Evolutionary conservation across 345 rosid genomes (phyloP).

Genomic region (Rhizophora apiculata): DNA sequence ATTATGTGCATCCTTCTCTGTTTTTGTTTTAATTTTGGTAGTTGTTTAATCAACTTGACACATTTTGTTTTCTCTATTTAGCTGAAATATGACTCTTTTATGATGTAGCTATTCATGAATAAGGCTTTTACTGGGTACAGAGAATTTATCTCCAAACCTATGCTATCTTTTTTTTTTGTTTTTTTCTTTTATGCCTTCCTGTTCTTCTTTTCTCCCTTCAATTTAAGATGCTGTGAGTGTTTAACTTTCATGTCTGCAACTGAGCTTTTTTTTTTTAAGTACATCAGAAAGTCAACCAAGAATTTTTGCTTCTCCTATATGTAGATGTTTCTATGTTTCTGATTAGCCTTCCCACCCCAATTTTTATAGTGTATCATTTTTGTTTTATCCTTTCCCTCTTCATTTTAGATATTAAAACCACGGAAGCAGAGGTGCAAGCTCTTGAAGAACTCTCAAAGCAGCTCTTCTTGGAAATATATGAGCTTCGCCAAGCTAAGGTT

Average conservation of each 20-base stretch:
- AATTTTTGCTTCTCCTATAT: too few relatives aligned
- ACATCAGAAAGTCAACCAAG: too few relatives aligned
- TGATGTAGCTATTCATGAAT: background rate
- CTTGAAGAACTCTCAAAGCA: constrained; percentile 97
- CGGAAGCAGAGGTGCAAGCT: constrained; percentile 94
- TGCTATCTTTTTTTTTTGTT: too few relatives aligned
- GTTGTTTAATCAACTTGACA: background rate
- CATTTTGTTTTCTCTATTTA: background rate
- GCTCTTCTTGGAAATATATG: constrained; percentile 92
- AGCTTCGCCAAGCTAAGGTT: constrained; percentile 98
- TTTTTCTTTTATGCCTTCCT: background rate
- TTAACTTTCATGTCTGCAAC: too few relatives aligned
- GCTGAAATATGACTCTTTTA: background rate
- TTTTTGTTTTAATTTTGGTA: background rate
- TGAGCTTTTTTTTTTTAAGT: too few relatives aligned
- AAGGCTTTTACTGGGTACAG: background rate
- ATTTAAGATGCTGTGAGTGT: too few relatives aligned
- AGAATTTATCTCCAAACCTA: background rate
- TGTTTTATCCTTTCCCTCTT: constrained; percentile 1
- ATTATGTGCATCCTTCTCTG: background rate
- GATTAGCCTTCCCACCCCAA: background rate
- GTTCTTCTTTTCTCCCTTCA: background rate
- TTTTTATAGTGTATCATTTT: background rate
- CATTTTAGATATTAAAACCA: constrained; percentile 61
- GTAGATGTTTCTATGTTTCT: too few relatives aligned